Percentiles rank a stretch among this genome's conserved stretches.
These are phyloP conservation scores for Silene latifolia DNA, from an alignment of 148 eudicot genomes.

Conservation along the genomic window DNA sequence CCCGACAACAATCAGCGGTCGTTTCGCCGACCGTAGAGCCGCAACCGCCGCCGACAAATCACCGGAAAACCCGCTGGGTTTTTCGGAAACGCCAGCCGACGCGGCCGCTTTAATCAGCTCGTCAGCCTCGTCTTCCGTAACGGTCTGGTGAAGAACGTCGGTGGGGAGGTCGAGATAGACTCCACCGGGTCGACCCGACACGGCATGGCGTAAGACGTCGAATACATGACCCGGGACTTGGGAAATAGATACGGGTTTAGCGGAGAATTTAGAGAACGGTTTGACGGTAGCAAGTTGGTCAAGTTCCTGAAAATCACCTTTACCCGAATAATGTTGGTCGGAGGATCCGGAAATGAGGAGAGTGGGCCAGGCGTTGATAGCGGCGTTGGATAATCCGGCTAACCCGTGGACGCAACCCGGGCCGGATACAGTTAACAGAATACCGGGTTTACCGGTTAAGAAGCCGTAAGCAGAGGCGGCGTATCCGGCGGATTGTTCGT, in stretches of 20 bases:
- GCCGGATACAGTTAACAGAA: slow-evolving; percentile 90
- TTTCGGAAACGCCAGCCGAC: neutral
- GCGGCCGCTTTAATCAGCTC: slow-evolving; percentile 39
- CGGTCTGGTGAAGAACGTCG: slow-evolving; percentile 72
- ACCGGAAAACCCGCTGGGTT: neutral
- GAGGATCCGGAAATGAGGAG: slow-evolving; percentile 81
- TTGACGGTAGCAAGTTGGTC: slow-evolving; percentile 67
- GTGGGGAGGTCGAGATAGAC: slow-evolving; percentile 71
- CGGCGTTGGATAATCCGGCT: slow-evolving; percentile 91
- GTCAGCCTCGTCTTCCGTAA: slow-evolving; percentile 52
- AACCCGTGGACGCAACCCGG: slow-evolving; percentile 97
- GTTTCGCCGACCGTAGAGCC: slow-evolving; percentile 53
- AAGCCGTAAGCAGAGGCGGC: slow-evolving; percentile 95
- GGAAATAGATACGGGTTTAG: slow-evolving; percentile 38
- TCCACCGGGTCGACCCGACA: slow-evolving; percentile 74
- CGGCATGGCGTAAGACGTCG: slow-evolving; percentile 34
- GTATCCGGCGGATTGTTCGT: slow-evolving; percentile 98
- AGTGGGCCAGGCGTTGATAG: slow-evolving; percentile 66
- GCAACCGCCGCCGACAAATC: slow-evolving; percentile 41
- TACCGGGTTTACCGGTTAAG: slow-evolving; percentile 78
- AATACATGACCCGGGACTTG: slow-evolving; percentile 49
- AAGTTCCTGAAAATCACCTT: slow-evolving; percentile 93
- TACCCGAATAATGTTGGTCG: slow-evolving; percentile 60
- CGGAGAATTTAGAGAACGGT: slow-evolving; percentile 71
- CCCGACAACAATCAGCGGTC: slow-evolving; percentile 83